These are phyloP conservation scores for Prinsepia uniflora DNA, from an alignment of 306 rosid genomes.

Conservation along the genomic window DNA sequence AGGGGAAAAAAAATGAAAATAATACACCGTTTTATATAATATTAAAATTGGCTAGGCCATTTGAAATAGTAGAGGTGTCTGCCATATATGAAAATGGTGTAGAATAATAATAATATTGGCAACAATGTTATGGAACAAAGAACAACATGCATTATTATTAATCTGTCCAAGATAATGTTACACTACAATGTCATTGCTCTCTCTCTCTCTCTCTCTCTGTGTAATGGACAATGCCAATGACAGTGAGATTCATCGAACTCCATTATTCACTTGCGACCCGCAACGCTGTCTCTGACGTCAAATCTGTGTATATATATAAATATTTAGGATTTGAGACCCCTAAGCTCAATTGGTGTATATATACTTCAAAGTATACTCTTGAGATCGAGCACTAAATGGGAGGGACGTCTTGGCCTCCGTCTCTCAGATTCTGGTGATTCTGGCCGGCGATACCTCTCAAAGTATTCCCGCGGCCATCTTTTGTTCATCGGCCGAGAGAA, in stretches of 20 bases:
- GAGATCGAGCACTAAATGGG: too few species aligned
- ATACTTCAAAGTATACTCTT: too few species aligned
- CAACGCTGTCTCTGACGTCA: constrained; percentile 18
- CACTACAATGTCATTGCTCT: too few species aligned
- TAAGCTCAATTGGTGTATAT: too few species aligned
- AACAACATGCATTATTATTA: background rate
- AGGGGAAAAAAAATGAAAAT: too few species aligned
- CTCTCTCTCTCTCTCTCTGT: background rate
- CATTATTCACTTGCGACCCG: constrained; percentile 33
- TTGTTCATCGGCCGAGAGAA: constrained; percentile 1
- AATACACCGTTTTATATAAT: too few species aligned
- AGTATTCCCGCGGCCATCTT: background rate
- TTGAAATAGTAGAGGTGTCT: background rate
- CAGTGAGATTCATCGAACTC: constrained; percentile 38
- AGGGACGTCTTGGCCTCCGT: too few species aligned
- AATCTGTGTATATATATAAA: too few species aligned
- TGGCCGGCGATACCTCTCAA: too few species aligned
- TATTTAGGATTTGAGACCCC: too few species aligned
- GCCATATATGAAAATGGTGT: background rate
- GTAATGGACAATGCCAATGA: constrained; percentile 9
- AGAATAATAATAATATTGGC: background rate
- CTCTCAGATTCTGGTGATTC: too few species aligned
- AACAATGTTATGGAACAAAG: background rate
- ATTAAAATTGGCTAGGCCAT: background rate
- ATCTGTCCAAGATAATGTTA: background rate